These are phyloP conservation scores for Martiniozyma asiatica DNA, from an alignment of 1,139 yeast genomes.

Conservation along the genomic window DNA sequence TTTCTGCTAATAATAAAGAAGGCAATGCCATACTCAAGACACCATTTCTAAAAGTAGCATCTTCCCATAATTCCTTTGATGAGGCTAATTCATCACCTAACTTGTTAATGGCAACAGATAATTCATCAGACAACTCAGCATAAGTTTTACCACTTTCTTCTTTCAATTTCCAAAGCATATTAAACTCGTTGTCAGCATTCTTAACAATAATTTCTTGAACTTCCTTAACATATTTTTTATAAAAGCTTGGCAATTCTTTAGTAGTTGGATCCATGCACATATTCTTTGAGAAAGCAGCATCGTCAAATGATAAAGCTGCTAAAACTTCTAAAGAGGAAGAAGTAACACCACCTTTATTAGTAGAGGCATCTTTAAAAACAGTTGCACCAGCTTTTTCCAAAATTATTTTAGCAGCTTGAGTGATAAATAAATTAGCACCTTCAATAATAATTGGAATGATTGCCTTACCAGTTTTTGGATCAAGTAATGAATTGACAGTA, in stretches of 20 bases:
- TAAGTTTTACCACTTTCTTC: slow-evolving; percentile 56
- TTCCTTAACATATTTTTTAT: slow-evolving; percentile 68
- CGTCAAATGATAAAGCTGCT: slow-evolving; percentile 88
- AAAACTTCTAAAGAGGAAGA: slow-evolving; percentile 92
- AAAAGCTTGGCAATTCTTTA: slow-evolving; percentile 55
- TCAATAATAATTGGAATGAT: slow-evolving; percentile 84
- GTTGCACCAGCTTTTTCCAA: slow-evolving; percentile 81
- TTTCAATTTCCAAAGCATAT: slow-evolving; percentile 74
- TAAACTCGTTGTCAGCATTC: slow-evolving; percentile 80
- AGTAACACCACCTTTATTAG: slow-evolving; percentile 98
- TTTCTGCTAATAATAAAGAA: slow-evolving; percentile 48
- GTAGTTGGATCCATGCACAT: slow-evolving; percentile 58
- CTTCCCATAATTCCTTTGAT: slow-evolving; percentile 76
- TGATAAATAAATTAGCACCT: slow-evolving; percentile 92
- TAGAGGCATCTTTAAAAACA: slow-evolving; percentile 89
- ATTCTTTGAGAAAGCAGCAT: slow-evolving; percentile 58
- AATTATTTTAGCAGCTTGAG: slow-evolving; percentile 83
- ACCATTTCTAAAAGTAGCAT: slow-evolving; percentile 70
- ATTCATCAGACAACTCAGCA: slow-evolving; percentile 71
- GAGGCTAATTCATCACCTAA: slow-evolving; percentile 80
- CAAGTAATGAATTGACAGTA: slow-evolving; percentile 64
- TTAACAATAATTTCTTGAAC: slow-evolving; percentile 65
- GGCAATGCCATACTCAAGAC: slow-evolving; percentile 77
- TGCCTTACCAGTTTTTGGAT: slow-evolving; percentile 63
- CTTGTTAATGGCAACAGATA: slow-evolving; percentile 78